These are phyloP conservation scores for Przewalskia tangutica DNA, from an alignment of 257 asterid species.

Conservation along the genomic window DNA sequence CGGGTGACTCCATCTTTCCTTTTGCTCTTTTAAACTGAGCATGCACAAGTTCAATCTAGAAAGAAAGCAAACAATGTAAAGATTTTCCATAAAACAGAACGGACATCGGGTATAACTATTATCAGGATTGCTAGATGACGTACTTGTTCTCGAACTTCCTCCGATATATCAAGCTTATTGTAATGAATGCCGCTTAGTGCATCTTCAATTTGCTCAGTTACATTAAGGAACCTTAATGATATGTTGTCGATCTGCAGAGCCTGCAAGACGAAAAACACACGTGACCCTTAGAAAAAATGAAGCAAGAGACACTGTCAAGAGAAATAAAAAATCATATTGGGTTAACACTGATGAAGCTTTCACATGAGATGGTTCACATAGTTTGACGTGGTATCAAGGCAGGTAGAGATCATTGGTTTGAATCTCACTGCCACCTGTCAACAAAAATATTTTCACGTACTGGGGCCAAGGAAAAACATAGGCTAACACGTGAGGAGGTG, in stretches of 20 bases:
- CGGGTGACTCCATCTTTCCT: slow-evolving; percentile 67
- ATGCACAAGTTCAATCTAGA: slow-evolving; percentile 82
- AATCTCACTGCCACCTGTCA: background rate
- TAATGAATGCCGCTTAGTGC: slow-evolving; percentile 67
- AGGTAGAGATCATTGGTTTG: background rate
- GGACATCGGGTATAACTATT: background rate
- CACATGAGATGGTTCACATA: background rate
- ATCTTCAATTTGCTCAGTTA: slow-evolving; percentile 63
- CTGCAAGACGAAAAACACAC: slow-evolving; percentile 27
- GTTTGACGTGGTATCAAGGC: background rate
- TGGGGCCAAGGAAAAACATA: background rate
- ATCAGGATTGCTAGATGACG: background rate
- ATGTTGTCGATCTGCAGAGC: slow-evolving; percentile 68
- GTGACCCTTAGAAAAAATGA: background rate
- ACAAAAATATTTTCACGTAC: background rate
- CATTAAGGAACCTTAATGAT: slow-evolving; percentile 45
- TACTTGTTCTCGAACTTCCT: slow-evolving; percentile 97
- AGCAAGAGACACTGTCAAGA: background rate
- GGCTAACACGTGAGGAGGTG: background rate
- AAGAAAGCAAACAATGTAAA: background rate
- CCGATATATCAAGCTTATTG: slow-evolving; percentile 53
- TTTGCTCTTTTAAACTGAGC: slow-evolving; percentile 78
- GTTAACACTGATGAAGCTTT: background rate
- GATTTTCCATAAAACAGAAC: slow-evolving; percentile 4
- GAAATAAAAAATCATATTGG: background rate